These are phyloP conservation scores for Cladobotryum mycophilum DNA, from an alignment of 2,329 filamentous ascomycete genomes.

Conservation along the genomic window DNA sequence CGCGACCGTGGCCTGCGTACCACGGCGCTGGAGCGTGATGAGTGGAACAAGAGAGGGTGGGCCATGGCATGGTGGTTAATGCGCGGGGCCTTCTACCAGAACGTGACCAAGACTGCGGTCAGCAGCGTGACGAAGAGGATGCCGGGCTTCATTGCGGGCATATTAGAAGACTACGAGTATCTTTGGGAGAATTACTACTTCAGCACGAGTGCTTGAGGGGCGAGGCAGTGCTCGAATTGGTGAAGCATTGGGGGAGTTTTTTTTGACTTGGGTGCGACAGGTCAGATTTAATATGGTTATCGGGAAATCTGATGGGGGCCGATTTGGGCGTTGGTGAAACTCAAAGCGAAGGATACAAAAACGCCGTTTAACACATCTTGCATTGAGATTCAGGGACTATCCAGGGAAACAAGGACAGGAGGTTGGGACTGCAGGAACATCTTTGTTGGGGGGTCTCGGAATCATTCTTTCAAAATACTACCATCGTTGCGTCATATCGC, in stretches of 20 bases:
- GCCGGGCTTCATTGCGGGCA: conserved; percentile 73
- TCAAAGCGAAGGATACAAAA: no score
- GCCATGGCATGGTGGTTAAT: conserved; percentile 92
- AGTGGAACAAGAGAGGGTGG: conserved; percentile 83
- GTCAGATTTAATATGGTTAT: not conserved
- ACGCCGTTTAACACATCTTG: no score
- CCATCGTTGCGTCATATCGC: no score
- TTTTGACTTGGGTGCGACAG: not conserved
- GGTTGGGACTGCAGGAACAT: no score
- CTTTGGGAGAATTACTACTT: conserved; percentile 99
- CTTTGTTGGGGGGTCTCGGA: no score
- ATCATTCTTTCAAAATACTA: no score
- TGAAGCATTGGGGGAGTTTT: no score
- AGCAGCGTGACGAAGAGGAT: conserved; percentile 67
- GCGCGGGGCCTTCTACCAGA: conserved; percentile 95
- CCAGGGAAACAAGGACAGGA: no score
- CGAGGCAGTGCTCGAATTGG: not conserved
- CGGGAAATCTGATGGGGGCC: not conserved
- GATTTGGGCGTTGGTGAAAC: no score
- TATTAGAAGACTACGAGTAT: conserved; percentile 94
- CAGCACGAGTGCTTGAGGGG: conserved; percentile 44
- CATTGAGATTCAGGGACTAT: no score
- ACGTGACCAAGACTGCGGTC: conserved; percentile 72
- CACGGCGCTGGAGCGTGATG: conserved; percentile 82
- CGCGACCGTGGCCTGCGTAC: conserved; percentile 68